These are phyloP conservation scores for Fraxinus ornus DNA, from an alignment of 305 asterid species.

Conservation along the genomic window DNA sequence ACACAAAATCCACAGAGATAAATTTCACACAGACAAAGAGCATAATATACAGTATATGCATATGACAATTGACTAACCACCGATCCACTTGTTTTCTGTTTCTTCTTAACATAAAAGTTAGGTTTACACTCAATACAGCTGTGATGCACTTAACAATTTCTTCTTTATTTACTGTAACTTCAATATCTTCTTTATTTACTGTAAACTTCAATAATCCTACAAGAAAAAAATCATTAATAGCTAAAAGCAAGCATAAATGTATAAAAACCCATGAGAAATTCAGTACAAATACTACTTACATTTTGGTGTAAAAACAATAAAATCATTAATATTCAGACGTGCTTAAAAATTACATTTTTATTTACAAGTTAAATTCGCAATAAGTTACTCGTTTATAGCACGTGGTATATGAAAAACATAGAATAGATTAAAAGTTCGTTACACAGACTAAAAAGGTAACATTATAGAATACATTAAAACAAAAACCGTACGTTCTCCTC, in stretches of 20 bases:
- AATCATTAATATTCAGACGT: background rate
- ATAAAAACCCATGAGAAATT: too few relatives aligned
- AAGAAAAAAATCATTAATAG: background rate
- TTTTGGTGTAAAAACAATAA: background rate
- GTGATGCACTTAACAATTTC: conserved; percentile 20
- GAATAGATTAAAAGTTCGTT: background rate
- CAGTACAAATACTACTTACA: background rate
- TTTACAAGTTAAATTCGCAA: too few relatives aligned
- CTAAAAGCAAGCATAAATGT: background rate
- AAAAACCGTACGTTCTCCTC: background rate
- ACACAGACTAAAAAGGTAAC: too few relatives aligned
- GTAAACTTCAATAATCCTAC: background rate
- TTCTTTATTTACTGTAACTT: too few relatives aligned
- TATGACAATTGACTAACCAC: too few relatives aligned
- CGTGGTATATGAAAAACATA: background rate
- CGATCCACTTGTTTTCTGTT: too few relatives aligned
- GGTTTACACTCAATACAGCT: conserved; percentile 20
- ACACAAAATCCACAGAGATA: background rate
- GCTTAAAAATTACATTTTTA: background rate
- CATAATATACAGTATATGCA: background rate
- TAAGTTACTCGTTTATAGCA: background rate
- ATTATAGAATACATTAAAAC: too few relatives aligned
- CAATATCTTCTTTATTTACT: background rate
- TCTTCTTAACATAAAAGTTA: too few relatives aligned
- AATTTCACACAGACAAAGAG: background rate